Evolutionary conservation across 108 stramenopile species (phyloP).

Genomic region (Bacterosira constricta): DNA sequence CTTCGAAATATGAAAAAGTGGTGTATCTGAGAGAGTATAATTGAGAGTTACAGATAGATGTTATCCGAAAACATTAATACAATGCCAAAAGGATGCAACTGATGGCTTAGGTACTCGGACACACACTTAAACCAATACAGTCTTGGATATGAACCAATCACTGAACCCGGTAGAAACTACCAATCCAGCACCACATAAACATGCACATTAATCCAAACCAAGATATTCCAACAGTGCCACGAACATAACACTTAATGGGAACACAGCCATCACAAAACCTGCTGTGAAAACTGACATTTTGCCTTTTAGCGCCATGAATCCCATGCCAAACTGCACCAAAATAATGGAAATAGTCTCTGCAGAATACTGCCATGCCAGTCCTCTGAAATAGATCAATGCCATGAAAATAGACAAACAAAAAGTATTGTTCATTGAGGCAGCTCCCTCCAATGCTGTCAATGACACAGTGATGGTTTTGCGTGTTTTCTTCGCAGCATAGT

Average conservation of each 20-base stretch:
- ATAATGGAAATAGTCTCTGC: conserved; percentile 96
- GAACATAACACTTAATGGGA: conserved; percentile 84
- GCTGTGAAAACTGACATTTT: conserved; percentile 48
- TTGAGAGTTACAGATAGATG: too few relatives aligned
- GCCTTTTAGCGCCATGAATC: conserved; percentile 47
- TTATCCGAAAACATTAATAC: too few relatives aligned
- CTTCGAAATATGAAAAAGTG: too few relatives aligned
- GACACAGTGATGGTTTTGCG: conserved; percentile 92
- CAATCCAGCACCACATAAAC: too few relatives aligned
- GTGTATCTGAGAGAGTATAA: too few relatives aligned
- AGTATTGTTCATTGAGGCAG: conserved; percentile 99
- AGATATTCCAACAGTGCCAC: conserved; percentile 80
- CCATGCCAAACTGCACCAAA: conserved; percentile 86
- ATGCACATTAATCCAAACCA: conserved; percentile 73
- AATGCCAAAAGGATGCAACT: too few relatives aligned
- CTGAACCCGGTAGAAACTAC: too few relatives aligned
- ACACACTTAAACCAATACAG: too few relatives aligned
- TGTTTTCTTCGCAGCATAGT: conserved; percentile 95
- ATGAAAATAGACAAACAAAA: conserved; percentile 96
- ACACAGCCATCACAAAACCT: conserved; percentile 68
- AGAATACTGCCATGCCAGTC: conserved; percentile 95
- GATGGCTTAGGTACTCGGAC: too few relatives aligned
- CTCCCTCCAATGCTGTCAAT: conserved; percentile 89
- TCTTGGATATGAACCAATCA: too few relatives aligned
- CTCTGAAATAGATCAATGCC: conserved; percentile 88